phyloP scores from a whole-genome alignment of 768 basidiomycete genomes.

The Tulasnella sp. region DNA sequence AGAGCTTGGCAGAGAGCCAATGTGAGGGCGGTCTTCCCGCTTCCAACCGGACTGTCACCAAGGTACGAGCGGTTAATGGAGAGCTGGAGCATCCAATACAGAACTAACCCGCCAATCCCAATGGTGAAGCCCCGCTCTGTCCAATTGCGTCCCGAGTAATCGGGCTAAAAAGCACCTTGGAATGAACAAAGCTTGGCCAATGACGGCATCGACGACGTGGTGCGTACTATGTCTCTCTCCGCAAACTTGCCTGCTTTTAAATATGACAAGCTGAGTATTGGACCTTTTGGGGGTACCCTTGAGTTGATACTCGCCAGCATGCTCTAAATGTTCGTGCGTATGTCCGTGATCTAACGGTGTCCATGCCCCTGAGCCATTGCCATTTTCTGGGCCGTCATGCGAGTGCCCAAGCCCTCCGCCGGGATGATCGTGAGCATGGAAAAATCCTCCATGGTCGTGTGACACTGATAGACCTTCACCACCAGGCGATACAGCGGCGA shows the following conservation, averaged over 20 bases:
- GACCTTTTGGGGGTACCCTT: too few relatives aligned
- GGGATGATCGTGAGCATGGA: neutral
- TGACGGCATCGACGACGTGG: neutral
- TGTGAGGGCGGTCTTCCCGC: constrained; percentile 91
- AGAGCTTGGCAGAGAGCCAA: constrained; percentile 78
- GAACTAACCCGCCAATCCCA: constrained; percentile 89
- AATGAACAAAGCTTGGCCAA: too few relatives aligned
- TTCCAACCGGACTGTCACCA: constrained; percentile 74
- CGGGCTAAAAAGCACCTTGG: constrained; percentile 34
- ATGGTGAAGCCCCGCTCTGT: constrained; percentile 90
- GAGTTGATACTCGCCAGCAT: constrained; percentile 49
- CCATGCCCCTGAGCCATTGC: constrained; percentile 21
- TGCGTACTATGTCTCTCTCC: constrained; percentile 58
- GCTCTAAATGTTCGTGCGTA: constrained; percentile 85
- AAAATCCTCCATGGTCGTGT: constrained; percentile 40
- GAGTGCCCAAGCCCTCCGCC: too few relatives aligned
- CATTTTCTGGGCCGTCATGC: too few relatives aligned
- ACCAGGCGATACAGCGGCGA: constrained; percentile 4
- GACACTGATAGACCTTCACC: too few relatives aligned
- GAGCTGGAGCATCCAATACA: neutral
- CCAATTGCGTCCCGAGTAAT: constrained; percentile 74
- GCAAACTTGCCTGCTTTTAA: constrained; percentile 72
- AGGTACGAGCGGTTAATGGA: neutral
- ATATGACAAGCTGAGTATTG: neutral
- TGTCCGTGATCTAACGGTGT: constrained; percentile 71